These are phyloP conservation scores for Neotropicomus parvogracilis DNA, from an alignment of 1,284 basidiomycete genomes.

Conservation along the genomic window DNA sequence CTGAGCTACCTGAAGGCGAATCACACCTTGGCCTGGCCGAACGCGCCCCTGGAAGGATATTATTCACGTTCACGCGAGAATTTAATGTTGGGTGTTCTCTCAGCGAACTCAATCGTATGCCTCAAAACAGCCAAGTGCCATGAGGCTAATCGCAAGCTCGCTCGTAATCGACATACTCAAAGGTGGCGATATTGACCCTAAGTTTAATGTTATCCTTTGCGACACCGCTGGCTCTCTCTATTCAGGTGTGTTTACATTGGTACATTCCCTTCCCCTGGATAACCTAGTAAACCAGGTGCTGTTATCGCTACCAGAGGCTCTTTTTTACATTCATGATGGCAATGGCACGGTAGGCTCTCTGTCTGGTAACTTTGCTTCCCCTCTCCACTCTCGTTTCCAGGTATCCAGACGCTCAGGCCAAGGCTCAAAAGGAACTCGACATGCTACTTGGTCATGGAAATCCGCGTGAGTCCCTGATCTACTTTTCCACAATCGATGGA, in stretches of 20 bases:
- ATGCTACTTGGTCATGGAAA: slow-evolving; percentile 8
- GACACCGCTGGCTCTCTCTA: slow-evolving; percentile 10
- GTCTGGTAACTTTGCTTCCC: neutral
- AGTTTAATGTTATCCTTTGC: slow-evolving; percentile 6
- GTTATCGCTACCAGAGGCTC: slow-evolving; percentile 8
- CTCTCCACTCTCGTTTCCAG: neutral
- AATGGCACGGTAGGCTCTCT: slow-evolving; percentile 7
- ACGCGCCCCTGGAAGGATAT: slow-evolving; percentile 7
- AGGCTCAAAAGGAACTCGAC: slow-evolving; percentile 7
- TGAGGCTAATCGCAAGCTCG: slow-evolving; percentile 1
- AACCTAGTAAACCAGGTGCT: neutral
- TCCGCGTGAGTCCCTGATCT: neutral
- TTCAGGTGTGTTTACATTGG: neutral
- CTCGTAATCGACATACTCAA: slow-evolving; percentile 5
- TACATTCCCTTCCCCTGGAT: neutral
- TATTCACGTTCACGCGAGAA: slow-evolving; percentile 10
- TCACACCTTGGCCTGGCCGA: slow-evolving; percentile 6
- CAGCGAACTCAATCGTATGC: slow-evolving; percentile 4
- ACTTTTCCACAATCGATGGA: neutral
- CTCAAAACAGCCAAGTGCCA: neutral
- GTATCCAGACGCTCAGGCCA: slow-evolving; percentile 5
- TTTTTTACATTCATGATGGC: slow-evolving; percentile 9
- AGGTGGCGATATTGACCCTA: neutral
- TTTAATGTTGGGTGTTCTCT: slow-evolving; percentile 5
- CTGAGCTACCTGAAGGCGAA: slow-evolving; percentile 1